phyloP scores from a whole-genome alignment of 768 basidiomycete species.

The Thelephora ganbajun region DNA sequence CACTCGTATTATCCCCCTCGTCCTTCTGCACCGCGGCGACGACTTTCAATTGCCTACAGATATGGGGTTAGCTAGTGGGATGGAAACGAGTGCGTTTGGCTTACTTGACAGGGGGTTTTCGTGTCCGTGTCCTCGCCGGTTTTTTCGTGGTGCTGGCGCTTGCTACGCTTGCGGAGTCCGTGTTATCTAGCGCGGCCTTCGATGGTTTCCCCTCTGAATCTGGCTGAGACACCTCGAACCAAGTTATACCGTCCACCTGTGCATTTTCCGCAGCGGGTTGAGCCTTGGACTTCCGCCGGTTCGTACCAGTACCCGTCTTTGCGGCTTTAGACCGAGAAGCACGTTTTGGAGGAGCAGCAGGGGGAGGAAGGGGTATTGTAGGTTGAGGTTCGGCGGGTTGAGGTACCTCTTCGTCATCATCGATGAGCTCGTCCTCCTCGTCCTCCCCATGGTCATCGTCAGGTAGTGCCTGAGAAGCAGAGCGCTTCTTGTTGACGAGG shows the following conservation, averaged over 20 bases:
- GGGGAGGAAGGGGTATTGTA: conserved; percentile 5
- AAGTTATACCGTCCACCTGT: not conserved
- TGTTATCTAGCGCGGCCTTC: conserved; percentile 3
- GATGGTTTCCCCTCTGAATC: not conserved
- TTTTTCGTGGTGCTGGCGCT: conserved; percentile 12
- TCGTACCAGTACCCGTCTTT: conserved; percentile 19
- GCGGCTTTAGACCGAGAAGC: conserved; percentile 30
- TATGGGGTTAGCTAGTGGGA: not conserved
- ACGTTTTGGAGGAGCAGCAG: conserved; percentile 8
- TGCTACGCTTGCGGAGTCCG: conserved; percentile 4
- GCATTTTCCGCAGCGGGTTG: not conserved
- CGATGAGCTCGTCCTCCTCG: conserved; percentile 67
- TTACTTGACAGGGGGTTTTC: conserved; percentile 19
- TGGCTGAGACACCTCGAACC: not conserved
- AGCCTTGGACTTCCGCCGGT: conserved; percentile 2
- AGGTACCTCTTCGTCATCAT: conserved; percentile 40
- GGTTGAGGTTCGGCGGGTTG: conserved; percentile 9
- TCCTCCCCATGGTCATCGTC: conserved; percentile 51
- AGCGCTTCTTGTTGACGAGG: conserved; percentile 30
- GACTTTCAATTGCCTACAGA: conserved; percentile 4
- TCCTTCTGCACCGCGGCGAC: conserved; percentile 18
- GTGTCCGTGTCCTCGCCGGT: conserved; percentile 12
- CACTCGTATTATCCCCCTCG: conserved; percentile 42
- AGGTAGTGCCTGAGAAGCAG: conserved; percentile 21
- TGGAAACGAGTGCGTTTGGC: not conserved